Evolutionary conservation across 371 early-diverging fungal genomes (phyloP).

Genomic region (Choanephora cucurbitarum): DNA sequence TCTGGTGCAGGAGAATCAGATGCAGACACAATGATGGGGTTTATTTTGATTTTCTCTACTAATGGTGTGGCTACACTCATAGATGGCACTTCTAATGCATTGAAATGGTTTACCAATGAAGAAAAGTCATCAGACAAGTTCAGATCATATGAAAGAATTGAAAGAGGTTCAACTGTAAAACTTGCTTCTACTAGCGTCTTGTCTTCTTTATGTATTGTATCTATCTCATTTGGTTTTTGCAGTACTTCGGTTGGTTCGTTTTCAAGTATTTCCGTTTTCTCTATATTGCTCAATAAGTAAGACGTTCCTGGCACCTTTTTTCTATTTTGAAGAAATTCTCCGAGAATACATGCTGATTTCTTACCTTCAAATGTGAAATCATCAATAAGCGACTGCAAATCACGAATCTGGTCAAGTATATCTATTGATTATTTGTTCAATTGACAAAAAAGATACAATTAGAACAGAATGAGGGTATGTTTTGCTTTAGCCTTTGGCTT

Average conservation of each 20-base stretch:
- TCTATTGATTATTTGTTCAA: constrained; percentile 7
- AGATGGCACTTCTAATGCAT: constrained; percentile 11
- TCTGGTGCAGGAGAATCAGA: not conserved
- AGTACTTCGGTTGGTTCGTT: not conserved
- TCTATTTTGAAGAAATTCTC: not conserved
- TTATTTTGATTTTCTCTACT: not conserved
- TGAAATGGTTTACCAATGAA: constrained; percentile 21
- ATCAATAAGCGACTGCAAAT: constrained; percentile 38
- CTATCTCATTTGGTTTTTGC: constrained; percentile 6
- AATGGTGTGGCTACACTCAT: not conserved
- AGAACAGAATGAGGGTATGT: not conserved
- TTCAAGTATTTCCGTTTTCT: not conserved
- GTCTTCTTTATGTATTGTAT: constrained; percentile 7
- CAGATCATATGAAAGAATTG: constrained; percentile 13
- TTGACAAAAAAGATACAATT: no score
- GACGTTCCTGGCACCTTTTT: not conserved
- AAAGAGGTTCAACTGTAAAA: constrained; percentile 4
- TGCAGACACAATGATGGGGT: not conserved
- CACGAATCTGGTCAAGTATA: constrained; percentile 33
- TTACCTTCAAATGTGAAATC: constrained; percentile 28
- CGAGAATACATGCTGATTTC: constrained; percentile 1
- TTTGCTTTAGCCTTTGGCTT: not conserved
- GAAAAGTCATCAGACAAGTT: constrained; percentile 29
- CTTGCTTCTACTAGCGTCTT: constrained; percentile 11
- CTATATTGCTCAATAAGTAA: not conserved